Evolutionary conservation across 2,329 filamentous ascomycete genomes (phyloP), one percentile per base, ranked within the genome.

Genomic region (Ramularia collo-cygni): DNA sequence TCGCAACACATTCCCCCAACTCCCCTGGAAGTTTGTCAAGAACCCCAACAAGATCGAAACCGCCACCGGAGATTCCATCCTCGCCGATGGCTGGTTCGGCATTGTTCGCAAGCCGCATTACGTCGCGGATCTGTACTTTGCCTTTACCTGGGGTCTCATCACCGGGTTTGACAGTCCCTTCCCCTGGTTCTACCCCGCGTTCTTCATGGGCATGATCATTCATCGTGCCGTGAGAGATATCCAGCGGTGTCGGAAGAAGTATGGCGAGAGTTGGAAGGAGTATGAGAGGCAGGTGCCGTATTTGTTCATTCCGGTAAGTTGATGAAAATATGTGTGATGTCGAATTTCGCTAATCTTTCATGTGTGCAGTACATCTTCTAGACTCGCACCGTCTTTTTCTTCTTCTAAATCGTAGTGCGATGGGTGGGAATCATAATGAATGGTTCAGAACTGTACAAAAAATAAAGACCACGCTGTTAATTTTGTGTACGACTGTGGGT

Each of bases 141-240:
- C 85, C 5, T 60, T 85, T 39, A 76, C 71, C 47, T 92, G 85
- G 85, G 85, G 80, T 16, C 64, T 89, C n/a, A 81, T 90, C 52
- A 87, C 83, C 2, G 85, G 85, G 8, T 89, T 90, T 65, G 70
- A 70, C 26, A 86, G 81, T 58, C 85, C 85, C 0, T 89, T 90
- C 66, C 86, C 86, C 1, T 93, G 86, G 85, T 92, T 93, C 65
- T 90, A 93, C 60, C 83, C 85, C 0, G 63, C 84, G 26, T 93
- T 93, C 70, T 93, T 93, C 61, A 70, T 71, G 13, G 65, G 66
- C 52, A 90, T 90, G 85, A 90, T 92, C 56, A 70, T 79, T 8
- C 86, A 93, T 63, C 81, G 86, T 43, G 82, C 85, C 4, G 69
- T 69, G 50, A 74, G 86, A 44, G 86, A 93, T 58, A 85, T 89